Conservation (phyloP, 129 eudicot species). For the Flaveria bidentis region DNA sequence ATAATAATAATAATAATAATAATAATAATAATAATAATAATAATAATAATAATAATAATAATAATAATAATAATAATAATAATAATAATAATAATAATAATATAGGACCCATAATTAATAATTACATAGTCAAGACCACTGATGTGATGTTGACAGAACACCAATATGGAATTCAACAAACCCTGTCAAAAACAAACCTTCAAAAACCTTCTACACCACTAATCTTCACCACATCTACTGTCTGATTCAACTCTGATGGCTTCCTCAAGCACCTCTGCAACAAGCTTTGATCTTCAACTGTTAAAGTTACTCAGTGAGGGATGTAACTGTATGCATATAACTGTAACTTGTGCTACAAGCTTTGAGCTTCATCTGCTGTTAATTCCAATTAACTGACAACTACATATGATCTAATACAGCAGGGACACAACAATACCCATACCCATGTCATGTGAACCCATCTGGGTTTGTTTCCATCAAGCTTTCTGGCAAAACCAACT, state of each 20-base stretch:
- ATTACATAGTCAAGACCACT: not conserved
- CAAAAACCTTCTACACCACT: not conserved
- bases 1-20: no score
- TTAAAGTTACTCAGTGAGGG: not conserved
- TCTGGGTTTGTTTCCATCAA: slow-evolving; percentile 8
- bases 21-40: no score
- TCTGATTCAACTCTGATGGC: not conserved
- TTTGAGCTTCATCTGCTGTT: not conserved
- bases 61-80: no score
- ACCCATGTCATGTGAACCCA: slow-evolving; percentile 3
- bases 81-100: no score
- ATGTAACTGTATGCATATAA: slow-evolving; percentile 3
- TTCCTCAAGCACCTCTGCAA: not conserved
- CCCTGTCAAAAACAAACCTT: not conserved
- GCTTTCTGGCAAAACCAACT: not conserved
- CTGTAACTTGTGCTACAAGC: not conserved
- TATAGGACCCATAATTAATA: not conserved
- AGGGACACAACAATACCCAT: slow-evolving; percentile 8
- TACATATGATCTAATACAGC: slow-evolving; percentile 4
- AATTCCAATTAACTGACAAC: not conserved
- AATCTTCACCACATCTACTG: no score
- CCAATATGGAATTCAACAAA: not conserved
- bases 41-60: no score
- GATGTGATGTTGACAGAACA: not conserved
- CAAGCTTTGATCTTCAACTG: slow-evolving; percentile 3